Percentiles rank a stretch among this genome's conserved stretches.
phyloP scores from a whole-genome alignment of 176 grass and related monocot species.

The Aegilops tauschii region DNA sequence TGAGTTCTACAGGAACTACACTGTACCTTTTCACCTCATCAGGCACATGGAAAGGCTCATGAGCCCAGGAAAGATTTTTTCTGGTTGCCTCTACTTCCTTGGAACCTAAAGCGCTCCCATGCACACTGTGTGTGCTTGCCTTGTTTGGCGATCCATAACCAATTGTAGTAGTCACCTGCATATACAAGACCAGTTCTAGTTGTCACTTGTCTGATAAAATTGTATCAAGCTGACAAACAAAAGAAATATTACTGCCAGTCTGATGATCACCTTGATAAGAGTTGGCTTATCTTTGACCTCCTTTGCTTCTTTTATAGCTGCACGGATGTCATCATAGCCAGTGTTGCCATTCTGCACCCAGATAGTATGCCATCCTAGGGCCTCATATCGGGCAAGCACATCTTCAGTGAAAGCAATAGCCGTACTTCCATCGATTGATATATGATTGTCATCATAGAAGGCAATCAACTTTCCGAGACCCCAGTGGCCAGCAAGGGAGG shows the following conservation, averaged over 20 bases:
- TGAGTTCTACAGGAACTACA: neutral
- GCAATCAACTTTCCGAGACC: conserved; percentile 90
- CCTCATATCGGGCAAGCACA: conserved; percentile 65
- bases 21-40: conserved; percentile 85
- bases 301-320: conserved; percentile 77
- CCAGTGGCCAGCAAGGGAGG: conserved; percentile 91
- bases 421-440: conserved; percentile 87
- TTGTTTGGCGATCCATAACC: conserved; percentile 95
- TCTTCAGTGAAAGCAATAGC: conserved; percentile 88
- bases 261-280: conserved; percentile 62
- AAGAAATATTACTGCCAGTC: neutral
- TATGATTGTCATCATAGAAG: conserved; percentile 97
- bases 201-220: neutral
- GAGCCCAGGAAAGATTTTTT: conserved; percentile 71
- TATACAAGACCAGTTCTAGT: conserved; percentile 12
- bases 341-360: conserved; percentile 94
- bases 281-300: conserved; percentile 82
- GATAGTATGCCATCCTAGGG: conserved; percentile 91
- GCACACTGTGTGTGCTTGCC: conserved; percentile 73
- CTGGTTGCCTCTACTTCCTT: conserved; percentile 93
- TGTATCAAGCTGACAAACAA: neutral
- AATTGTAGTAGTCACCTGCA: conserved; percentile 85
- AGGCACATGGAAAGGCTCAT: conserved; percentile 83
- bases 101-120: conserved; percentile 79
- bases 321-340: conserved; percentile 81